Evolutionary conservation across 2,329 filamentous ascomycete species (phyloP), one percentile per base, ranked within the genome.

Genomic region (Penicillium sp.): DNA sequence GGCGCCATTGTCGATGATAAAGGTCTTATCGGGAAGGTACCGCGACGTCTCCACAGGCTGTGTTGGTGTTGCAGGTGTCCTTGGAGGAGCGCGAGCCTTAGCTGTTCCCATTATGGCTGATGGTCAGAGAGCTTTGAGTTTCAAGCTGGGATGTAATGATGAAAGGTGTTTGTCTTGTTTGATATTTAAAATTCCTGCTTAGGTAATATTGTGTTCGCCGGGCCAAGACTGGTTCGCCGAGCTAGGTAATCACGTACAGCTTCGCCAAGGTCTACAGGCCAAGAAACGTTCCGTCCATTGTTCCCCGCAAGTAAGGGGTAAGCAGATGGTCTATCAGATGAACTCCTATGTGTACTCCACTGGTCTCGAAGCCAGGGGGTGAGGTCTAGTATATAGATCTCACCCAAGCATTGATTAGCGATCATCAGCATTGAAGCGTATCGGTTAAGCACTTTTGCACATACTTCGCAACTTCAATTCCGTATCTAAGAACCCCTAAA

Each of bases 1-100:
- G 42, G 88, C 92, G 71, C 94, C 94, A 78, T 97, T 97, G 78
- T 99, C 94, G 68, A 99, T 81, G 44, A 99, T 82, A 52, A 99
- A 86, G 0, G 92, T 96, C 56, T 79, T 83, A 2, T 80, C 70
- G 0, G 87, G 86, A 8, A 84, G 76, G 24, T 57, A 11, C 8
- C 60, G 61, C 7, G 79, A 70, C 4, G 82, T 70, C 10, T 65
- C 76, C 44, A 78, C 56, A 18, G 60, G 57, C 11, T 55, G 40
- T 6, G 51, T 76, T 6, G 79, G 72, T 16, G 78, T 71, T 51
- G 84, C 84, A 48, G 80, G 40, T 2, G 53, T 76, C 71, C 84
- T 87, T 38, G 74, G 67, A 45, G 73, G 60, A 48, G 72, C 64
- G 18, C 73, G 71, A 34, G 71, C 60, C 61, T 71, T 76, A 54